phyloP scores from a whole-genome alignment of 208 protist genomes.

The Novymonas esmeraldas region DNA sequence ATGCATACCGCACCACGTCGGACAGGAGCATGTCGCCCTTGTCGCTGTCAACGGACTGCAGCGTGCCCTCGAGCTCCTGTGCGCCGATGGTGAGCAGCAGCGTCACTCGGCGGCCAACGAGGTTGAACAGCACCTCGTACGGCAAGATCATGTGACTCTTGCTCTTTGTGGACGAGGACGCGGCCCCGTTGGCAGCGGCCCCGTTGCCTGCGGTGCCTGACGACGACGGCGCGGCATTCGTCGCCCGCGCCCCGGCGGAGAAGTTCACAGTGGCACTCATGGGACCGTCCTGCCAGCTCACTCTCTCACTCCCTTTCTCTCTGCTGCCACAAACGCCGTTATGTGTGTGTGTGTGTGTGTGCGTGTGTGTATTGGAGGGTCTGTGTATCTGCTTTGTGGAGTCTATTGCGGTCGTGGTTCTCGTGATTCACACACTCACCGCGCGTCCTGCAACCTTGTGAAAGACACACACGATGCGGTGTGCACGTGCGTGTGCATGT shows the following conservation, averaged over 20 bases:
- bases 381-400: no score
- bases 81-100: conserved; percentile 61
- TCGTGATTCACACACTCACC: no score
- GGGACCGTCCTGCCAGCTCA: neutral
- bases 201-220: neutral
- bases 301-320: neutral
- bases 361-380: no score
- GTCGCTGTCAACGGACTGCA: conserved; percentile 71
- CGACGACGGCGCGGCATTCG: neutral
- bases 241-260: neutral
- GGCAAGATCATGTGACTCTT: conserved; percentile 62
- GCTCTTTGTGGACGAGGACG: conserved; percentile 8
- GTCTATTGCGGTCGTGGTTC: no score
- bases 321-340: neutral
- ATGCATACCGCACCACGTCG: conserved; percentile 68
- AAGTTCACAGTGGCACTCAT: conserved; percentile 49
- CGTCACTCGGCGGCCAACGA: conserved; percentile 71
- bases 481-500: no score
- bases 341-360: neutral
- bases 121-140: conserved; percentile 68
- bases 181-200: neutral
- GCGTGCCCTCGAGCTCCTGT: conserved; percentile 68
- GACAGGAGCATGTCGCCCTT: conserved; percentile 73
- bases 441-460: no score
- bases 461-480: no score